Conservation (phyloP, 164 flowering plant species). For the Paratinospora sagittata region DNA sequence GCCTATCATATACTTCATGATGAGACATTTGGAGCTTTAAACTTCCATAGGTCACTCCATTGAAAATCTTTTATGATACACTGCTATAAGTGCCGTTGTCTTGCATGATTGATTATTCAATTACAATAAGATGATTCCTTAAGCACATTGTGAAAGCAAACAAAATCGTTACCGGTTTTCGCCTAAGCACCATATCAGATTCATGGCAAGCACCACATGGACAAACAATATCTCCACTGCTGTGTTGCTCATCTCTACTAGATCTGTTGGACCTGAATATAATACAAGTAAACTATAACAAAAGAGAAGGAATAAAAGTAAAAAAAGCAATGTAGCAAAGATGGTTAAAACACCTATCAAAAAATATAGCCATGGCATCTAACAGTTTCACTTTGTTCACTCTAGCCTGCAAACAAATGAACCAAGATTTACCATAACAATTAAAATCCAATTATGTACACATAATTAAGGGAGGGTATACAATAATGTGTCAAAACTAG, state of each 20-base stretch:
- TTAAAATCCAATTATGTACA: background rate
- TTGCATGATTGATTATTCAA: background rate
- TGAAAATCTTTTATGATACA: background rate
- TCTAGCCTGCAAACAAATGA: conserved; percentile 57
- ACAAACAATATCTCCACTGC: conserved; percentile 55
- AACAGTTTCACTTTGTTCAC: conserved; percentile 65
- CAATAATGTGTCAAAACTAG: background rate
- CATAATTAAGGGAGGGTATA: background rate
- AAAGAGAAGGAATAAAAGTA: background rate
- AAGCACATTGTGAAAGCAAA: conserved; percentile 5
- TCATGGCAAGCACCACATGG: conserved; percentile 65
- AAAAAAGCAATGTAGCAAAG: background rate
- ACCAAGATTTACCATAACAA: background rate
- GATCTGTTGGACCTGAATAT: conserved; percentile 53
- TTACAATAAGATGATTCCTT: background rate
- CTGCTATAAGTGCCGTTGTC: background rate
- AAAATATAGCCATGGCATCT: conserved; percentile 88
- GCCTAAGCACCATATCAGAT: conserved; percentile 70
- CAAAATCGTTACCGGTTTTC: conserved; percentile 47
- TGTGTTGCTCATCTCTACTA: conserved; percentile 43
- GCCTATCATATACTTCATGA: background rate
- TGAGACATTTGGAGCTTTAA: background rate
- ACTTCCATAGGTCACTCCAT: background rate
- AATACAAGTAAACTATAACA: background rate
- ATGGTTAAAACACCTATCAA: conserved; percentile 52